Evolutionary conservation across 768 basidiomycete species (phyloP), one percentile per base, ranked within the genome.

Genomic region (Mycena sanguinolenta): DNA sequence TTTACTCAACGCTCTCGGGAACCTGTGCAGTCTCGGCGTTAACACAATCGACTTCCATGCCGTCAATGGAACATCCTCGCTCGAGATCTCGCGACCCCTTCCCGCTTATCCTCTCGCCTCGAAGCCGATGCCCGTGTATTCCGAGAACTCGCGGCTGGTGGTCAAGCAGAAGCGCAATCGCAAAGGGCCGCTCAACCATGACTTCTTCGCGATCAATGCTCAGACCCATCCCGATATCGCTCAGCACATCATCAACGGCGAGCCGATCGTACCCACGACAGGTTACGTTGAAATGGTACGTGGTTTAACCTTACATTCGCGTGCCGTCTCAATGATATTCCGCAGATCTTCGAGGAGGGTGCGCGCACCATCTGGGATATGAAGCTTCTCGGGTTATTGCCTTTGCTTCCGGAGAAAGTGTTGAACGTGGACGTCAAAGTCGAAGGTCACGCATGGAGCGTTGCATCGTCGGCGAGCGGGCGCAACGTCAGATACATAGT

Each of bases 201-300:
- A 75, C 0, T 76, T 79, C 46, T 78, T 85, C 54, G 78, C 79
- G 14, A 67, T 87, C 36, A 86, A 80, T 67, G 59, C 68, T 2
- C 21, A 55, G 14, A 82, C 82, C 0, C 80, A 82, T 59, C 79
- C 84, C 3, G 79, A 78, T 32, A 75, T 86, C 12, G 81, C 82
- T 0, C 78, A 84, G 21, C 85, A 86, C 61, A 69, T 86, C 36
- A 83, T 86, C 38, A 78, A 77, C 19, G 80, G 78, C 6, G 81
- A 84, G 14, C 78, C 83, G 0, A 83, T 86, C 17, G 79, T 86
- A 77, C 84, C 84, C 7, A 83, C 83, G 3, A 77, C 84, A 12
- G 84, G 84, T 27, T 85, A 69, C 54, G 54, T 81, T 3, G 75
- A 77, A 65, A 80, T 81, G 80, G 82, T 80, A 67, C 5, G 75